Evolutionary conservation across 129 eudicot genomes (phyloP).

Genomic region (Dittrichia graveolens): DNA sequence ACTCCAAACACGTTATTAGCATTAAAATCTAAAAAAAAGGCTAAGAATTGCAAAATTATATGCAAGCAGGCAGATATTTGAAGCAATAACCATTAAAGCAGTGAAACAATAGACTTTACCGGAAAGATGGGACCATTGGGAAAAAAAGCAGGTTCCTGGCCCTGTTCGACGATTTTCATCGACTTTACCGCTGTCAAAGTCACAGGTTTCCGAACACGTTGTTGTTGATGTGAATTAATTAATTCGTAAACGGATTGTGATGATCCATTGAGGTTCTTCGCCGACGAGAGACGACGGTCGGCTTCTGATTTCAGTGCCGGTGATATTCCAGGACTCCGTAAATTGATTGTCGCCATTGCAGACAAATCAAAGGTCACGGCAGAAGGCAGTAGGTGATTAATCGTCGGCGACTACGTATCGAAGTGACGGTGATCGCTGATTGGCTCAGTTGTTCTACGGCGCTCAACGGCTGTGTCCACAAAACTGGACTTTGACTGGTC

Average conservation of each 20-base stretch:
- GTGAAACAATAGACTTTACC: conserved; percentile 19
- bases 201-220: conserved; percentile 25
- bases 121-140: conserved; percentile 44
- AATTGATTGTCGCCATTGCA: conserved; percentile 55
- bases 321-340: conserved; percentile 41
- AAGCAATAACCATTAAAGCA: background rate
- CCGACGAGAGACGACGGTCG: conserved; percentile 44
- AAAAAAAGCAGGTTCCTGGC: conserved; percentile 38
- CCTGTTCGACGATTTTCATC: conserved; percentile 41
- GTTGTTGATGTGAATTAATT: background rate
- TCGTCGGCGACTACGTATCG: background rate
- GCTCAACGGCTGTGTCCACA: conserved; percentile 7
- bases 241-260: conserved; percentile 27
- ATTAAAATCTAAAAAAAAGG: background rate
- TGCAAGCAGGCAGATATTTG: background rate
- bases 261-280: conserved; percentile 29
- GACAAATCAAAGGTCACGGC: background rate
- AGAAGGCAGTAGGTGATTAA: conserved; percentile 10
- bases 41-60: background rate
- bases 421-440: background rate
- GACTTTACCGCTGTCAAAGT: conserved; percentile 40
- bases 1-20: background rate
- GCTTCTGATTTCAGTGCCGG: conserved; percentile 37
- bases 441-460: conserved; percentile 12
- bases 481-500: conserved; percentile 34